Evolutionary conservation across 352 stramenopile genomes (phyloP).

Genomic region (Phytophthora constricta): DNA sequence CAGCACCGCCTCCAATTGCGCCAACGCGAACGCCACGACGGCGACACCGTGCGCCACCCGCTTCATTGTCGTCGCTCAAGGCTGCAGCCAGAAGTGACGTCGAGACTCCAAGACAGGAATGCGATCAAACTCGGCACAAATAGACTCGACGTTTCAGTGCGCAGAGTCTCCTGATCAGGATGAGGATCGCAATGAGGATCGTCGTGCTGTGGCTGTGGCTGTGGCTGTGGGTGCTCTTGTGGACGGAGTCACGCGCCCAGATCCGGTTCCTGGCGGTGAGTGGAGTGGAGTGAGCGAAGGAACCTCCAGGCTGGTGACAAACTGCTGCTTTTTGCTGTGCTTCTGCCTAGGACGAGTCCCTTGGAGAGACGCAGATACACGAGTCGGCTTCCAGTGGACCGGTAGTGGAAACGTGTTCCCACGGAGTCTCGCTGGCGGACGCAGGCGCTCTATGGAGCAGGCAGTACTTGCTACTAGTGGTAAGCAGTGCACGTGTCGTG

Average conservation of each 20-base stretch:
- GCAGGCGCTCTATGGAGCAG: constrained; percentile 13
- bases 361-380: constrained; percentile 21
- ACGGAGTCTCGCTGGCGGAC: neutral
- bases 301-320: too few species aligned
- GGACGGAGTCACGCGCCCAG: constrained; percentile 1
- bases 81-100: neutral
- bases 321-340: too few species aligned
- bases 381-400: constrained; percentile 13
- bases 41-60: neutral
- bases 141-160: constrained; percentile 13
- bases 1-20: constrained; percentile 6
- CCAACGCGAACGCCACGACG: constrained; percentile 5
- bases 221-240: constrained; percentile 4
- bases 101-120: too few species aligned
- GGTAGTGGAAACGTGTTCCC: constrained; percentile 15
- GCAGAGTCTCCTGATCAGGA: too few species aligned
- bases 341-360: constrained; percentile 28
- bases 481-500: neutral
- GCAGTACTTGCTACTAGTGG: constrained; percentile 21
- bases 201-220: constrained; percentile 25
- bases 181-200: constrained; percentile 16
- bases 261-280: constrained; percentile 30
- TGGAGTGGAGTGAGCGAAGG: too few species aligned
- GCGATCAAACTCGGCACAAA: too few species aligned
- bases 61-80: constrained; percentile 6